A percentile compares a stretch with the other conserved stretches of the same genome.
Conservation (phyloP, 306 rosid species). For the Pyrus communis region DNA sequence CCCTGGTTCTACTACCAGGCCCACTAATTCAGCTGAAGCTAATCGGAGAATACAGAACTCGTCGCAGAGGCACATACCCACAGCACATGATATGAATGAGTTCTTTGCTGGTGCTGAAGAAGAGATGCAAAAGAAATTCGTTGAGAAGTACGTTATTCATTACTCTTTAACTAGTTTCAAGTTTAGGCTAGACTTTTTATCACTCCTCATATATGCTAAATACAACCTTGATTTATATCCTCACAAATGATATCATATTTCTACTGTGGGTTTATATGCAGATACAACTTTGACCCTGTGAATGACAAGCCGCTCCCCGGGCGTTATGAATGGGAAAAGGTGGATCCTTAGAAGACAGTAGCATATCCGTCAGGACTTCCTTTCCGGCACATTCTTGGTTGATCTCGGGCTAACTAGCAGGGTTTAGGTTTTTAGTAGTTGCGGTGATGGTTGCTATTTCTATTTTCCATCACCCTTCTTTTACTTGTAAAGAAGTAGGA, state of each 20-base stretch:
- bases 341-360: conserved; percentile 38
- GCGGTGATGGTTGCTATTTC: conserved; percentile 82
- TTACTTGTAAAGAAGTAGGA: conserved; percentile 92
- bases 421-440: conserved; percentile 51
- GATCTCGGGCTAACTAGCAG: conserved; percentile 38
- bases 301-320: conserved; percentile 79
- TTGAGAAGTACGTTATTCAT: conserved; percentile 53
- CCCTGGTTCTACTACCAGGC: conserved; percentile 83
- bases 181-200: not conserved
- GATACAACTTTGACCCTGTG: conserved; percentile 94
- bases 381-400: conserved; percentile 31
- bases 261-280: conserved; percentile 33
- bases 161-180: not conserved
- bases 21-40: conserved; percentile 42
- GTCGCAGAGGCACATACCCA: conserved; percentile 55
- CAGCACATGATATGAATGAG: conserved; percentile 73
- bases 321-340: conserved; percentile 76
- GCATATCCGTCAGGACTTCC: conserved; percentile 36
- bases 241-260: not conserved
- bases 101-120: conserved; percentile 71
- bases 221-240: not conserved
- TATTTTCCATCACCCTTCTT: conserved; percentile 68
- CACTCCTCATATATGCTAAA: not conserved
- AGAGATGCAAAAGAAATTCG: conserved; percentile 60
- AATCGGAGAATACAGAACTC: conserved; percentile 39